Conservation (phyloP, 108 stramenopile species). For the Nannochloropsis oceanica region DNA sequence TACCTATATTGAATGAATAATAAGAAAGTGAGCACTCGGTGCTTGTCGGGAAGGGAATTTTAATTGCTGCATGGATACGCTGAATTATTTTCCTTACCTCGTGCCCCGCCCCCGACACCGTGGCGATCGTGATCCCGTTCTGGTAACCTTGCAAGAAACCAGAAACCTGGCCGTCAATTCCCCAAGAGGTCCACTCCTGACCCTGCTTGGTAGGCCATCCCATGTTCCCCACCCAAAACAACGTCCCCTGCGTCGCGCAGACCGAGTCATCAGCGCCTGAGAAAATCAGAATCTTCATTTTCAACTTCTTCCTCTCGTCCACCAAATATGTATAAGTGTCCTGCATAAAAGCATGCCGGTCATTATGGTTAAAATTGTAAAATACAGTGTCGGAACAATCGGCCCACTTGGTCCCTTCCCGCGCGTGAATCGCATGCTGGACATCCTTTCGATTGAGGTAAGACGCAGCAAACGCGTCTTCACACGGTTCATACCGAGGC, state of each 20-base stretch:
- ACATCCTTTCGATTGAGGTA: conserved; percentile 52
- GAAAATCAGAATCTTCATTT: not conserved
- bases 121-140: not conserved
- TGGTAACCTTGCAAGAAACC: not conserved
- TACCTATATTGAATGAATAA: not conserved
- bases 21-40: not conserved
- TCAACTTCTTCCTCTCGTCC: not conserved
- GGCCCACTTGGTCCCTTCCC: not conserved
- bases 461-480: conserved; percentile 16
- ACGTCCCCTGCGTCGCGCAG: conserved; percentile 20
- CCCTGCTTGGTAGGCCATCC: not conserved
- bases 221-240: conserved; percentile 21
- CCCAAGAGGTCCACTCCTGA: conserved; percentile 16
- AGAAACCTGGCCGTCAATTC: conserved; percentile 8
- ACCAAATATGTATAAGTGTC: not conserved
- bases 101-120: not conserved
- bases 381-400: not conserved
- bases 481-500: conserved; percentile 44
- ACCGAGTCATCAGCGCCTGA: conserved; percentile 18
- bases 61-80: too few relatives aligned
- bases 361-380: not conserved
- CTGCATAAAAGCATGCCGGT: not conserved
- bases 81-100: not conserved
- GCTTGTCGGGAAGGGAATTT: not conserved
- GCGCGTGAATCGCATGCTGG: conserved; percentile 46